Evolutionary conservation across 106 monocot genomes (phyloP), one percentile per base, ranked within the genome.

Genomic region (Platanthera zijinensis): DNA sequence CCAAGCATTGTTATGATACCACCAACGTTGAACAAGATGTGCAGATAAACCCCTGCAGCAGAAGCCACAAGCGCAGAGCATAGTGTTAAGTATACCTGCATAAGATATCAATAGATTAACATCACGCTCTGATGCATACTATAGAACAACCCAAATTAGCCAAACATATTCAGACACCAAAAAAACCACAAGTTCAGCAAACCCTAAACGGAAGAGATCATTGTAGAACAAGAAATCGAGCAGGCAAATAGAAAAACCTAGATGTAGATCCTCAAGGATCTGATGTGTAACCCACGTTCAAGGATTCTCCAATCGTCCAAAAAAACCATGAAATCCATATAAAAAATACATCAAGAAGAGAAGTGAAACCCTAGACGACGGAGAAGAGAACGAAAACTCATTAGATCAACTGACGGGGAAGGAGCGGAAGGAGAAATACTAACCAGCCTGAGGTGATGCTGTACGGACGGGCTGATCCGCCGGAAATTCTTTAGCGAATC

Each of bases 371-470:
- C 61, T 61, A 61, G n/a, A 17, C 12, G n/a, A 18, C 61, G 4
- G 61, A 61, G 12, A 18, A 61, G n/a, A 18, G n/a, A 15, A 11
- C 61, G n/a, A 61, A 3, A 3, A 39, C 39, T 39, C 39, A 61
- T 3, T 11, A 11, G 7, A 61, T 15, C 12, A 14, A 1, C 7
- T 15, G 17, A 0, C n/a, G 15, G n/a, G 18, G 61, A 61, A 17
- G n/a, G 4, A 9, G 28, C 57, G 47, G 59, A 47, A 17, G 13
- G n/a, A 76, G 10, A 32, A 48, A 1, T 8, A 46, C 76, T 49
- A 22, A 95, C 95, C 83, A 84, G 75, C 69, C 87, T 90, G 78
- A 95, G 92, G 74, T 95, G 95, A 15, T 74, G 78, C 82, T 92
- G 95, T 56, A 95, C 92, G 49, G 10, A 17, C 46, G 90, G 90